These are phyloP conservation scores for Arthrobotrys iridis DNA, from an alignment of 2,329 filamentous ascomycete genomes.

Conservation along the genomic window DNA sequence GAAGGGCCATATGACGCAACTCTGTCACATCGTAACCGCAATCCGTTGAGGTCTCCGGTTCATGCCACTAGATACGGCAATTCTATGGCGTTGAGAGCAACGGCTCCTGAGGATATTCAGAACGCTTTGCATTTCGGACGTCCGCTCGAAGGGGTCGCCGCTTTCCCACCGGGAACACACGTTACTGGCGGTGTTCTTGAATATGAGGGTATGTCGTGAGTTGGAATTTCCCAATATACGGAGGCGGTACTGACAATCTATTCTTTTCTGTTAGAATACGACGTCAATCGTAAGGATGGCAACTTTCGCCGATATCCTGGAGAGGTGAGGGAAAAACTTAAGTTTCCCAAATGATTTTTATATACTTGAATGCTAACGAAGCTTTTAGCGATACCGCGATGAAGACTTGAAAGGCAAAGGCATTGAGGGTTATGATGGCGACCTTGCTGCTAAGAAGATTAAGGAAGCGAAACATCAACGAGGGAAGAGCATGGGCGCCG, in stretches of 20 bases:
- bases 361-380: neutral
- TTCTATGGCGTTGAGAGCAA: conserved; percentile 52
- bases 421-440: conserved; percentile 51
- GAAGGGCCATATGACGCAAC: conserved; percentile 55
- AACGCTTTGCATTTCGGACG: conserved; percentile 49
- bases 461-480: conserved; percentile 45
- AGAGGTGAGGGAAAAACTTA: conserved; percentile 12
- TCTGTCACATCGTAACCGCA: conserved; percentile 45
- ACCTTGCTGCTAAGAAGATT: conserved; percentile 37
- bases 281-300: conserved; percentile 51
- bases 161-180: conserved; percentile 52
- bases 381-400: conserved; percentile 49
- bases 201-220: conserved; percentile 41
- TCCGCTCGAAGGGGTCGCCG: conserved; percentile 52
- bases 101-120: conserved; percentile 44
- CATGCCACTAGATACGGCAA: conserved; percentile 53
- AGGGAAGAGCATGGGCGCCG: conserved; percentile 31
- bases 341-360: neutral
- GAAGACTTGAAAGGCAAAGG: conserved; percentile 52
- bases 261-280: conserved; percentile 38
- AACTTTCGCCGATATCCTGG: conserved; percentile 45
- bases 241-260: conserved; percentile 1
- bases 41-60: conserved; percentile 43
- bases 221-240: neutral
- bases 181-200: conserved; percentile 36